Evolutionary conservation across 1,284 basidiomycete species (phyloP).

Genomic region (Retiboletus flavoniger): DNA sequence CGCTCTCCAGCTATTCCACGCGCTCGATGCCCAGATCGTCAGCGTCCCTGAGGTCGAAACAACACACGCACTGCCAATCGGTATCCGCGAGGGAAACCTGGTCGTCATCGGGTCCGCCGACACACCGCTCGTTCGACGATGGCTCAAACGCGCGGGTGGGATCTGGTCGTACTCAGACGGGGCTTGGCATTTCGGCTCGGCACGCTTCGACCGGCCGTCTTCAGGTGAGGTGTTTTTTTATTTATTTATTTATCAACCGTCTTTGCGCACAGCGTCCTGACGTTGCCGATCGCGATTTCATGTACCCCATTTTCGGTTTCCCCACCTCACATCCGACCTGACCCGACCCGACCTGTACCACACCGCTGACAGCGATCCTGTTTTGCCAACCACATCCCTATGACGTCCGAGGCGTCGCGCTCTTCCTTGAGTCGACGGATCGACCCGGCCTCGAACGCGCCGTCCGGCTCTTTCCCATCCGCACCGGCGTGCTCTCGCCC

Average conservation of each 20-base stretch:
- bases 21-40: conserved; percentile 64
- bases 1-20: conserved; percentile 66
- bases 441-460: conserved; percentile 59
- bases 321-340: no score
- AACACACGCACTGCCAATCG: background rate
- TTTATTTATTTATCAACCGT: background rate
- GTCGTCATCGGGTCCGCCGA: conserved; percentile 51
- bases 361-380: conserved; percentile 48
- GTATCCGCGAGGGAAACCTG: conserved; percentile 48
- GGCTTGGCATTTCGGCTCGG: conserved; percentile 19
- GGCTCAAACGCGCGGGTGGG: conserved; percentile 28
- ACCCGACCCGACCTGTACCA: background rate
- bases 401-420: conserved; percentile 37
- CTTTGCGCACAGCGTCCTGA: background rate
- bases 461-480: conserved; percentile 71
- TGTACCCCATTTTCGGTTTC: no score
- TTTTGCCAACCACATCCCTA: conserved; percentile 70
- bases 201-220: conserved; percentile 27
- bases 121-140: conserved; percentile 30
- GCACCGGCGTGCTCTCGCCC: conserved; percentile 72
- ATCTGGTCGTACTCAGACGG: conserved; percentile 18
- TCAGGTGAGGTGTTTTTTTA: conserved; percentile 23
- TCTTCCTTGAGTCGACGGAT: conserved; percentile 64
- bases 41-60: conserved; percentile 37
- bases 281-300: background rate